Percentiles rank a stretch among this genome's conserved stretches.
phyloP scores from a whole-genome alignment of 2,329 filamentous ascomycete genomes.

The Fusarium brevicatenulatum region DNA sequence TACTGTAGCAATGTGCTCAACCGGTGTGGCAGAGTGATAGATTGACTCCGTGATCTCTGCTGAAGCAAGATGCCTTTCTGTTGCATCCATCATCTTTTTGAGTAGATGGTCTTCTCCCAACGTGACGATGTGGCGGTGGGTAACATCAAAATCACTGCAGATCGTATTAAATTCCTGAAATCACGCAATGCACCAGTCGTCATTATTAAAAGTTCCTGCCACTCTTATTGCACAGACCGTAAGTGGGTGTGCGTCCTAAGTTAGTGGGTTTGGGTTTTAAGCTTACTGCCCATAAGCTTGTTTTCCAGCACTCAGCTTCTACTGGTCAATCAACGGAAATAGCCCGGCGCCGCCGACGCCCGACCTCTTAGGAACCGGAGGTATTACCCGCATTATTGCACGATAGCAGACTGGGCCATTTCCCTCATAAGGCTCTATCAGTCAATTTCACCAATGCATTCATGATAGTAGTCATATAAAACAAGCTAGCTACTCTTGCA shows the following conservation, averaged over 20 bases:
- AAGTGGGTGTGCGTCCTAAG: not conserved
- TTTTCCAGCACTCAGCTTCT: slow-evolving; percentile 17
- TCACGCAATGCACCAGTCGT: slow-evolving; percentile 13
- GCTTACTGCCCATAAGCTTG: slow-evolving; percentile 30
- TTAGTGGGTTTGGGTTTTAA: slow-evolving; percentile 10
- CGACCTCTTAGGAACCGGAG: not conserved
- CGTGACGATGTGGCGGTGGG: slow-evolving; percentile 10
- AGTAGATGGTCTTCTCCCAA: not conserved
- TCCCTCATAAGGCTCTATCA: not conserved
- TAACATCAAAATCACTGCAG: not conserved
- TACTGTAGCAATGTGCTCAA: not conserved
- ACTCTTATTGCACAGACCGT: not conserved
- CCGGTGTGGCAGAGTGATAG: not conserved
- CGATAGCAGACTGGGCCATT: not conserved
- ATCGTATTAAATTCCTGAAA: slow-evolving; percentile 1
- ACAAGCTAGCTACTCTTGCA: too few relatives aligned
- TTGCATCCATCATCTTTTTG: too few relatives aligned
- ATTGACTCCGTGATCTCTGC: not conserved
- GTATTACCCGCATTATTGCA: not conserved
- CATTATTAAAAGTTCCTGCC: not conserved
- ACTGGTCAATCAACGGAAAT: slow-evolving; percentile 15
- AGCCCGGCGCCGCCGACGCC: slow-evolving; percentile 8
- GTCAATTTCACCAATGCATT: not conserved
- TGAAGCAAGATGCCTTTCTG: not conserved
- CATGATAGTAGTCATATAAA: not conserved